These are phyloP conservation scores for Porodaedalea pini DNA, from an alignment of 1,284 basidiomycete genomes.

Conservation along the genomic window DNA sequence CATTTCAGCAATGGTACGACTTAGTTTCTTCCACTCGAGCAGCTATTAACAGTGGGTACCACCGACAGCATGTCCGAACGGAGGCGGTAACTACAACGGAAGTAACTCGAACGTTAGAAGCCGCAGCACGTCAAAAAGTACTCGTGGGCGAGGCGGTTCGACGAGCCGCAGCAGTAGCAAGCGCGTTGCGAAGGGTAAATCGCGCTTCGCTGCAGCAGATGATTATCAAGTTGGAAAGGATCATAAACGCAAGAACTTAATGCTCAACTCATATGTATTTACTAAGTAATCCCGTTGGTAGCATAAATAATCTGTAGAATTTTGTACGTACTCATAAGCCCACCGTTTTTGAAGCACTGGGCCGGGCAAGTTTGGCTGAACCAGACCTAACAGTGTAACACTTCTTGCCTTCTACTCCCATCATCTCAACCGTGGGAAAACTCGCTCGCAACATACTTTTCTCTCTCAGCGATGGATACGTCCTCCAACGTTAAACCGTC, in stretches of 20 bases:
- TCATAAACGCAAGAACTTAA: not conserved
- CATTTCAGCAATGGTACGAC: constrained; percentile 29
- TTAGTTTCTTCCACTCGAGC: not conserved
- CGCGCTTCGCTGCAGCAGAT: constrained; percentile 18
- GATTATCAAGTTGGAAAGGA: constrained; percentile 7
- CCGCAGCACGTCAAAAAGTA: constrained; percentile 4
- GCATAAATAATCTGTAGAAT: no score
- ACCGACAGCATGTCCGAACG: constrained; percentile 7
- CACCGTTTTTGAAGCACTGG: no score
- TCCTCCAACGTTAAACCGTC: no score
- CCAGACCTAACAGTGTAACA: no score
- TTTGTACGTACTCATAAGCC: no score
- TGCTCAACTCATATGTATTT: no score
- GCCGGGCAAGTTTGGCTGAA: no score
- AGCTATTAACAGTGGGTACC: not conserved
- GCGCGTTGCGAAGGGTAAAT: not conserved
- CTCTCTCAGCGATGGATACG: no score
- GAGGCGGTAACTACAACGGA: not conserved
- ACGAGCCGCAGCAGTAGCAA: constrained; percentile 6
- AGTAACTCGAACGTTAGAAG: constrained; percentile 3
- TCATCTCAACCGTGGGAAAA: no score
- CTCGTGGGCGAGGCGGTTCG: constrained; percentile 11
- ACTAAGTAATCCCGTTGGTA: no score
- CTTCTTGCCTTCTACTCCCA: no score
- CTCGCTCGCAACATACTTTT: no score